These are phyloP conservation scores for Triticum timopheevii DNA, from an alignment of 176 grass and related monocot species.

Conservation along the genomic window DNA sequence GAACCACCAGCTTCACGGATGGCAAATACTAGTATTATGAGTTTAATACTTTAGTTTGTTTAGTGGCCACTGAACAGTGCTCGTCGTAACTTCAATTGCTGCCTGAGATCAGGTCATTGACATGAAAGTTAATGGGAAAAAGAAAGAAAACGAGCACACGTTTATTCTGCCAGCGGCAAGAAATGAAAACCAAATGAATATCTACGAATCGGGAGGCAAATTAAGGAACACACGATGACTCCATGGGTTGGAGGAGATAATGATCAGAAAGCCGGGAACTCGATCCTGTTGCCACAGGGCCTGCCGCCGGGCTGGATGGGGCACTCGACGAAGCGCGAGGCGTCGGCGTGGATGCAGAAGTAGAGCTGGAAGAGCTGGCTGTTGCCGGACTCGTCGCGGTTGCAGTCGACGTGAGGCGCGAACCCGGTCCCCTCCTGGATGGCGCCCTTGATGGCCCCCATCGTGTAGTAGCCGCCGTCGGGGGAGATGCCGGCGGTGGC, in stretches of 20 bases:
- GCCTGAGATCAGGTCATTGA: neutral
- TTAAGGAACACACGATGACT: neutral
- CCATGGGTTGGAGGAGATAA: neutral
- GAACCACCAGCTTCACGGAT: neutral
- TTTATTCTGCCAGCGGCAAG: neutral
- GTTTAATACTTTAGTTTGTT: neutral
- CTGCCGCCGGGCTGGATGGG: conserved; percentile 43
- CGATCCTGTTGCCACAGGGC: conserved; percentile 42
- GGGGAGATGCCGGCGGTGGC: too few species aligned
- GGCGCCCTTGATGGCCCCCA: conserved; percentile 11
- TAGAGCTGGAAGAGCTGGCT: conserved; percentile 85
- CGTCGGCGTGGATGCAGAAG: conserved; percentile 60
- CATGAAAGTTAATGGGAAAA: neutral
- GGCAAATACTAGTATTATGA: neutral
- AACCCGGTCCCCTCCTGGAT: conserved; percentile 39
- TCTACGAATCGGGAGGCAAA: neutral
- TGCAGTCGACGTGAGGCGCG: conserved; percentile 71
- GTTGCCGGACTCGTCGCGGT: conserved; percentile 65
- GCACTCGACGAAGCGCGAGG: conserved; percentile 52
- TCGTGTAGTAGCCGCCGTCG: too few species aligned
- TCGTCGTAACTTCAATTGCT: too few species aligned
- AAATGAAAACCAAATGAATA: neutral
- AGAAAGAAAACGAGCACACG: neutral
- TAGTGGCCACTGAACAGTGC: neutral
- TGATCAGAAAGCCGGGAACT: conserved; percentile 65